phyloP scores from a whole-genome alignment of 176 grass and related monocot species.

The Chloris gayana region DNA sequence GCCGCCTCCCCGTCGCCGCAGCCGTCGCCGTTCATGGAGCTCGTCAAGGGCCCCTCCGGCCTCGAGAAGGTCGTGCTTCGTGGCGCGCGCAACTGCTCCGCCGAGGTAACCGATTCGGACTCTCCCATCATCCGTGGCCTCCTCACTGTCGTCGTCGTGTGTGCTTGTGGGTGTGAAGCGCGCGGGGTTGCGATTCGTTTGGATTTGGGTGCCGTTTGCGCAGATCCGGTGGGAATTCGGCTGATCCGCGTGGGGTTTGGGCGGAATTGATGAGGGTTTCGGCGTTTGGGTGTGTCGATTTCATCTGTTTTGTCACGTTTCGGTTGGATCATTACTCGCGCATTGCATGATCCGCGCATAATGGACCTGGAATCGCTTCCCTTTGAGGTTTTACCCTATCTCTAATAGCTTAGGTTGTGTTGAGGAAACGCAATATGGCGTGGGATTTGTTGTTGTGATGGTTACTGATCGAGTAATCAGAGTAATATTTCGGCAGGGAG shows the following conservation, averaged over 20 bases:
- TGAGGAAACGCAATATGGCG: background rate
- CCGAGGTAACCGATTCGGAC: conserved; percentile 44
- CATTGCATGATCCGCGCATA: conserved; percentile 34
- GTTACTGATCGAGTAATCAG: background rate
- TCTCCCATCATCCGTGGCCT: background rate
- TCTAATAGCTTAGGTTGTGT: background rate
- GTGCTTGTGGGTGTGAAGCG: background rate
- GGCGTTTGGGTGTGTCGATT: background rate
- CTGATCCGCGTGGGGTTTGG: conserved; percentile 28
- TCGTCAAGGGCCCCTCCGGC: conserved; percentile 48
- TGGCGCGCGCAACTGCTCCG: conserved; percentile 44
- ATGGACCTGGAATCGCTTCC: conserved; percentile 9
- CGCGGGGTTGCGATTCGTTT: conserved; percentile 24
- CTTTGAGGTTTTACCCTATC: background rate
- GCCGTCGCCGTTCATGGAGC: conserved; percentile 37
- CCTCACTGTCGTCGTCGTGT: background rate
- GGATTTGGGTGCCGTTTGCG: conserved; percentile 20
- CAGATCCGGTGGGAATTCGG: conserved; percentile 47
- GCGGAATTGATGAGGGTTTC: conserved; percentile 8
- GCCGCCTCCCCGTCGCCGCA: background rate
- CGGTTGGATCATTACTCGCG: background rate
- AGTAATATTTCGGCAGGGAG: background rate
- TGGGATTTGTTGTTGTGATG: background rate
- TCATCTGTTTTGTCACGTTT: background rate
- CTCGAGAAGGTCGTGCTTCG: conserved; percentile 59